Base-by-base conservation (phyloP, 768 basidiomycete species). In the Brasilioporus rufonigricans region DNA sequence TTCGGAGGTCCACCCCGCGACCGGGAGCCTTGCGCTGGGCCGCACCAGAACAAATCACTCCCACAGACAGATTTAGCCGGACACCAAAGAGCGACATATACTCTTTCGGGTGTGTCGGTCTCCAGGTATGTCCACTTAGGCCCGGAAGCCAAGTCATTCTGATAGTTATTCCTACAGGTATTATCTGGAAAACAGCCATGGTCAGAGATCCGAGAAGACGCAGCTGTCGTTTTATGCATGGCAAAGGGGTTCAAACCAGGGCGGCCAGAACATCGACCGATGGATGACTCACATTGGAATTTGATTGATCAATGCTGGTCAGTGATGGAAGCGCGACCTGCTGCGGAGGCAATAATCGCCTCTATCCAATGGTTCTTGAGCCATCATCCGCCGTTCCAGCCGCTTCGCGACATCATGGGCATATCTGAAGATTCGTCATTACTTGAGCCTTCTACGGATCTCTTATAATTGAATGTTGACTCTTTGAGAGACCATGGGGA, bases 291-390 rank as follows among this genome's bases (percentile, higher is more conserved):
- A 8, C 43, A 59, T 32, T 59, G 58, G 58, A 4, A 46, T 8
- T 41, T 59, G 9, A 59, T 59, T 16, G 35, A 57, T 16, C 16
- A 7, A 10, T 59, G 55, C 27, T 59, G 55, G 55, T 33, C 32
- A 8, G 0, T n/a, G 4, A 21, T 44, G 1, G 18, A 55, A 5
- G 41, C 48, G 6, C 54, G 54, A 14, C 58, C 58, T 19, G n/a
- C 44, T 9, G n/a, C 44, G 18, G 27, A 44, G 26, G 4, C 6
- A 18, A n/a, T 44, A 7, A 31, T 52, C 8, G 3, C 9, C 2
- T 9, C 14, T 2, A 43, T 56, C 1, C 13, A 19, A 24, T 33
- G 18, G n/a, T 53, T 53, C 40, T 19, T 53, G 32, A 48, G 14
- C 3, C 5, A 8, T 1, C 44, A 32, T n/a, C 35, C 43, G 2